A percentile compares a stretch with the other conserved stretches of the same genome.
These are phyloP conservation scores for Debaryomyces singareniensis DNA, from an alignment of 1,139 yeast genomes.

Conservation along the genomic window DNA sequence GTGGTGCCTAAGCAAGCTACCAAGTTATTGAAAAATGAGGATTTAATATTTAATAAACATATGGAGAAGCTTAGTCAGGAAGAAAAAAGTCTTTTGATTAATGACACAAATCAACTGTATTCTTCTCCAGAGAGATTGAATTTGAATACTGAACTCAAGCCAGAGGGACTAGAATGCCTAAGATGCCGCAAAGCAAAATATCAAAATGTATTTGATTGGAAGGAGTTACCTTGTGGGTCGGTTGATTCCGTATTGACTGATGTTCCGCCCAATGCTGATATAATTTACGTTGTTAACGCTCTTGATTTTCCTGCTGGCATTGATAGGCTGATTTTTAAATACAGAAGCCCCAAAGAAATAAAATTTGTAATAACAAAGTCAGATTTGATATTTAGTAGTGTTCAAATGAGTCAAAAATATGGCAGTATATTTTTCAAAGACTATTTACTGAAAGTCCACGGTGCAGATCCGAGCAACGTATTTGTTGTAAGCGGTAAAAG, in stretches of 20 bases:
- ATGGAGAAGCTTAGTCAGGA: conserved; percentile 14
- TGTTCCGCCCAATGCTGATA: conserved; percentile 44
- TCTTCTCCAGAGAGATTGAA: conserved; percentile 1
- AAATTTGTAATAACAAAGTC: conserved; percentile 52
- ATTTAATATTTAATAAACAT: conserved; percentile 17
- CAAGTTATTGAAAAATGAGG: conserved; percentile 12
- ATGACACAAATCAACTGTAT: conserved; percentile 3
- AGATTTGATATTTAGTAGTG: conserved; percentile 44
- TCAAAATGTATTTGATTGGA: conserved; percentile 28
- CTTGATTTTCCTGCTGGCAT: conserved; percentile 65
- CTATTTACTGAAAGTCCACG: conserved; percentile 32
- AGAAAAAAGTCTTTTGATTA: conserved; percentile 18
- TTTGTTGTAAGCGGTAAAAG: conserved; percentile 43
- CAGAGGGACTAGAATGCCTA: conserved; percentile 27
- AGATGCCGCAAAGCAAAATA: conserved; percentile 51
- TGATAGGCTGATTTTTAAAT: conserved; percentile 30
- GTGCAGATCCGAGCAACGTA: conserved; percentile 40
- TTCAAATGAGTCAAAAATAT: conserved; percentile 26
- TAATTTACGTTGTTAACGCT: conserved; percentile 59
- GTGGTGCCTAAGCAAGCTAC: conserved; percentile 7
- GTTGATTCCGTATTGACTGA: conserved; percentile 28
- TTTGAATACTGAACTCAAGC: conserved; percentile 6
- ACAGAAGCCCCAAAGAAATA: conserved; percentile 28
- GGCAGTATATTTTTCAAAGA: conserved; percentile 39
- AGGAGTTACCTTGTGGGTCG: conserved; percentile 31